Conservation (phyloP, 495 filamentous ascomycete species). For the Penicillium diatomitis region DNA sequence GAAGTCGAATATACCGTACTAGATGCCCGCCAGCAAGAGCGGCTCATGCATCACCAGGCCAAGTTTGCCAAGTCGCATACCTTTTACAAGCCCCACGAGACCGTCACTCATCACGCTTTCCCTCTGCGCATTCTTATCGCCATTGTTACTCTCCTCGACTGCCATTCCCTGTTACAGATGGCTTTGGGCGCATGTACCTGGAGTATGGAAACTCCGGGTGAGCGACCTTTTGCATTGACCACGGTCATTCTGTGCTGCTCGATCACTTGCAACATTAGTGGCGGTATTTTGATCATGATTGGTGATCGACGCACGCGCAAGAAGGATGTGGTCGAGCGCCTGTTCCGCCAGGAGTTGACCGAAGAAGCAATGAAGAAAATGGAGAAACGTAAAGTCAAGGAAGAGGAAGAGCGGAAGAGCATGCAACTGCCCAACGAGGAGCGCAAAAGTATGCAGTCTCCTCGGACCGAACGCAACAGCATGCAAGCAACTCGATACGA, state of each 20-base stretch:
- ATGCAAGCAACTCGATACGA: background rate
- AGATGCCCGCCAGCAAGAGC: constrained; percentile 48
- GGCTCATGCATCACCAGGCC: constrained; percentile 59
- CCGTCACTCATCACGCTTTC: constrained; percentile 68
- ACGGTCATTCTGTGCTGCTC: constrained; percentile 71
- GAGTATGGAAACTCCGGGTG: constrained; percentile 50
- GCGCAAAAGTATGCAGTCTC: constrained; percentile 17
- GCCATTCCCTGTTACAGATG: constrained; percentile 66
- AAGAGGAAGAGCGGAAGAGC: constrained; percentile 41
- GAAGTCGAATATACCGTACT: constrained; percentile 52
- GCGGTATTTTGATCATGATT: constrained; percentile 61
- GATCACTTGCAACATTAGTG: constrained; percentile 61
- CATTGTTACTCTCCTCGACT: constrained; percentile 65
- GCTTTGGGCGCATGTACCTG: constrained; percentile 66
- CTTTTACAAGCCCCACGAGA: constrained; percentile 82
- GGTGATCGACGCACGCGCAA: constrained; percentile 66
- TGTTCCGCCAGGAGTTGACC: constrained; percentile 65
- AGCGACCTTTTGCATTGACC: constrained; percentile 58
- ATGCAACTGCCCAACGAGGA: constrained; percentile 5
- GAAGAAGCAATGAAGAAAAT: constrained; percentile 63
- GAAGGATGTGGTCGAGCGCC: constrained; percentile 69
- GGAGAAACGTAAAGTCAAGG: constrained; percentile 49
- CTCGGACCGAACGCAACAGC: constrained; percentile 1
- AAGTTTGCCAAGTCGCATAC: constrained; percentile 71
- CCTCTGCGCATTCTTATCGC: constrained; percentile 60